Base-by-base conservation (phyloP, 2,329 filamentous ascomycete genomes). In the Ophiostoma montium region DNA sequence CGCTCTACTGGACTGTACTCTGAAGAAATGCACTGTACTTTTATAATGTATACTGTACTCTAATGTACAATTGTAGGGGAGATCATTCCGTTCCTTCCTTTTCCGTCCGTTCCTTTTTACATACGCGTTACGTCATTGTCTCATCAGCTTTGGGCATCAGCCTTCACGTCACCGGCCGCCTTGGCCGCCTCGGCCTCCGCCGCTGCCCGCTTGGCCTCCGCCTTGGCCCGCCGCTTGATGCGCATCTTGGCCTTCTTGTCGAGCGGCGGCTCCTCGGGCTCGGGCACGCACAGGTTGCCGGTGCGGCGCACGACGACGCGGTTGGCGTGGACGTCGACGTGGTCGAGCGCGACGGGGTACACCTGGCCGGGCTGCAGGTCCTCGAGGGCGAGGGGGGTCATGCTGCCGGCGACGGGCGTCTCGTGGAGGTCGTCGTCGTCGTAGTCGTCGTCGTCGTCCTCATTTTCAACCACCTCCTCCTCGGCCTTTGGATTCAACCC, bases 271-370 rank as follows among this genome's bases (percentile, higher is more conserved):
- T 18, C 12, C 16, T 12, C 15, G 8, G 13, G 27, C 23, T 23
- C 21, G 15, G 39, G n/a, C 39, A 30, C 30, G 23, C 21, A 45
- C 35, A 52, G 10, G n/a, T 49, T 23, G 9, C 50, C 48, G 2
- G 38, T 23, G n/a, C 52, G 51, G 21, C 49, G 69, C 52, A 78
- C 73, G 11, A 62, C 53, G 38, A 80, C 65, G 38, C 61, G 60
- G 35, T 65, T 64, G 15, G 59, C 57, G 56, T 72, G 67, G 23
- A 75, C 69, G 55, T 78, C 73, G 52, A 81, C 60, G 53, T 77
- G 63, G n/a, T 53, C 56, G 35, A 82, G 62, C 59, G 72, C 69
- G 31, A 79, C 77, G 53, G 74, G 69, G 52, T 76, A 72, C n/a
- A 68, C 61, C 57, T 80, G 75, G 6, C 71, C 74, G 8, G 67